phyloP scores from a whole-genome alignment of 371 early-diverging fungal genomes.

The Mycotypha africana region DNA sequence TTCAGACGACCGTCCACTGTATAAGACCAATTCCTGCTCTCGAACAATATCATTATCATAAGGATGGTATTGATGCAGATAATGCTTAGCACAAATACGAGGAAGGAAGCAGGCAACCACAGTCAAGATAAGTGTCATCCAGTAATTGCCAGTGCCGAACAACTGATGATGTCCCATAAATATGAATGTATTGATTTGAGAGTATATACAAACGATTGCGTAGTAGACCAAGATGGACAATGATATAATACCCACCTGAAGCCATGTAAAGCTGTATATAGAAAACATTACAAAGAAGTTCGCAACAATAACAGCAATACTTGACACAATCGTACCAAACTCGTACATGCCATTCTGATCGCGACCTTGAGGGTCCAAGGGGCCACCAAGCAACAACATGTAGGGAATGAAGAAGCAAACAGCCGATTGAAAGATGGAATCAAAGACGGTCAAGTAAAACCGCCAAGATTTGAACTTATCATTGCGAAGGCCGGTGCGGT shows the following conservation, averaged over 20 bases:
- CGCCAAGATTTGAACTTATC: slow-evolving; percentile 74
- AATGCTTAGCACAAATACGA: slow-evolving; percentile 35
- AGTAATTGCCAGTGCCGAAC: slow-evolving; percentile 46
- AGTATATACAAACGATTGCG: slow-evolving; percentile 45
- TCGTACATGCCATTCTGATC: slow-evolving; percentile 61
- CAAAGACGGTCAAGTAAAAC: slow-evolving; percentile 79
- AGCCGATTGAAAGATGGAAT: slow-evolving; percentile 85
- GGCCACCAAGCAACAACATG: slow-evolving; percentile 41
- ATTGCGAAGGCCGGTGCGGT: slow-evolving; percentile 80
- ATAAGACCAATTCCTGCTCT: slow-evolving; percentile 42
- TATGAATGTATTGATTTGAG: slow-evolving; percentile 33
- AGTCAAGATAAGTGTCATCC: slow-evolving; percentile 42
- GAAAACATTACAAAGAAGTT: slow-evolving; percentile 79
- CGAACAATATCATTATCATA: slow-evolving; percentile 61
- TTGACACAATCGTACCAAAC: slow-evolving; percentile 75
- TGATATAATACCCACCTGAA: slow-evolving; percentile 53
- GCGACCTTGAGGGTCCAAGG: slow-evolving; percentile 45
- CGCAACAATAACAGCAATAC: slow-evolving; percentile 67
- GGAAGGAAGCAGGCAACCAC: slow-evolving; percentile 46
- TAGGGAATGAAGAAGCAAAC: slow-evolving; percentile 76
- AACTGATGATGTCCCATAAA: slow-evolving; percentile 42
- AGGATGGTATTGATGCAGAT: slow-evolving; percentile 47
- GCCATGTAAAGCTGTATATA: slow-evolving; percentile 74
- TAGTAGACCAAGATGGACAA: slow-evolving; percentile 47
- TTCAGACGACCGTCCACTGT: slow-evolving; percentile 4